Base-by-base conservation (phyloP, 1,139 yeast genomes). In the Protomyces arabidopsidicola region DNA sequence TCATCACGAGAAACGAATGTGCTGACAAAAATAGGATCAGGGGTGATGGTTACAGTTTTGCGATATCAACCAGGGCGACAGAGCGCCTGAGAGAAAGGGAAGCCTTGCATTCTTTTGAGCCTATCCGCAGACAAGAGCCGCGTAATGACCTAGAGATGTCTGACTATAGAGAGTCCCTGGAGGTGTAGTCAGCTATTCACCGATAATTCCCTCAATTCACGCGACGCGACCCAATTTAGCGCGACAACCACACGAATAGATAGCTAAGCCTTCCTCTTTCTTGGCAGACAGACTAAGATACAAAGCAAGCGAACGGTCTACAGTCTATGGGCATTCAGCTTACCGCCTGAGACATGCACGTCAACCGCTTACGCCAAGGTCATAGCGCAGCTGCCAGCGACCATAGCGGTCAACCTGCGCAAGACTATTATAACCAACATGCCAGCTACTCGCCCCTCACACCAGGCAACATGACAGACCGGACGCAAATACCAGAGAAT, bases 101-200 rank as follows among this genome's bases (percentile, higher is more conserved):
- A 16, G 45, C 22, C n/a, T 42, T 58, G 34, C 62, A 58, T 27
- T 39, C 52, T 10, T 58, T 58, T 18, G 62, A 58, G 24, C 48
- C 48, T 6, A n/a, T 42, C 2, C 16, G 48, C n/a, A 14, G 22
- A 18, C 22, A 6, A 6, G 48, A 42, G 2, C 48, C 48, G 48
- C 48, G 24, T 2, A 20, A 42, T 3, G 48, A 42, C 4, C 22
- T 42, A 9, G 48, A 42, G 22, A 42, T 42, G 48, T 18, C 22
- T 42, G 48, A 42, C 48, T 42, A n/a, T 18, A 42, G 48, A 42
- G 48, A 42, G 24, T 42, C 48, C 8, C 14, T 42, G 14, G 48
- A 42, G 48, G 48, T 42, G 14, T 42, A 42, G 48, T 18, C 42
- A 16, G 20, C 48, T 4, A n/a, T 42, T 27, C 31, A 42, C 9